phyloP scores from a whole-genome alignment of 192 early-diverging fungal genomes.

The Coemansia interrupta region DNA sequence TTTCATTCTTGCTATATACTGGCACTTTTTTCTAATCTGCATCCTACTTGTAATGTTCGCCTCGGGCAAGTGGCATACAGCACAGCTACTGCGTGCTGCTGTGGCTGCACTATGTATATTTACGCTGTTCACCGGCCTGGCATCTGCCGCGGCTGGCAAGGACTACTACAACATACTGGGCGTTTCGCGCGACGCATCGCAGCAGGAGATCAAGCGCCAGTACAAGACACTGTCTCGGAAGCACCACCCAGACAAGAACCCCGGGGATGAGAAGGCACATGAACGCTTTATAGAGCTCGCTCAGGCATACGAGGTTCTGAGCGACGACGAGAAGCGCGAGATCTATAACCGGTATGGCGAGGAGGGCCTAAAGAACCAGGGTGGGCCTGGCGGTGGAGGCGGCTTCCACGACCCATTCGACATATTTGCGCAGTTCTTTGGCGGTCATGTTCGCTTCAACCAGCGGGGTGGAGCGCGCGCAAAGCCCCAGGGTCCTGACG shows the following conservation, averaged over 20 bases:
- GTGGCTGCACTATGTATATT: conserved; percentile 15
- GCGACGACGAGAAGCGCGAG: conserved; percentile 84
- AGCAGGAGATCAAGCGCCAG: conserved; percentile 87
- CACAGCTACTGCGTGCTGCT: conserved; percentile 17
- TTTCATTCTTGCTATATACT: neutral
- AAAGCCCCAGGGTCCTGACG: conserved; percentile 82
- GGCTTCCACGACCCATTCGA: conserved; percentile 95
- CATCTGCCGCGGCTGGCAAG: conserved; percentile 29
- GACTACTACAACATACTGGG: conserved; percentile 91
- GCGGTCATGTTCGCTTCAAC: conserved; percentile 62
- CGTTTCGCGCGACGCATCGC: conserved; percentile 71
- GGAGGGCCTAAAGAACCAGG: conserved; percentile 84
- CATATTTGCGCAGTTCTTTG: conserved; percentile 92
- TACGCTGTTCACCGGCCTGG: conserved; percentile 7
- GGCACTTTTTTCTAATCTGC: neutral
- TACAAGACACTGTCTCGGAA: conserved; percentile 88
- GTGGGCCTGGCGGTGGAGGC: conserved; percentile 51
- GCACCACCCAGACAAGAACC: conserved; percentile 87
- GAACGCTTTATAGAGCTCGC: conserved; percentile 86
- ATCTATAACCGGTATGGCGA: conserved; percentile 94
- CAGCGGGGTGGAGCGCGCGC: conserved; percentile 53
- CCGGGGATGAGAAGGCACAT: conserved; percentile 77
- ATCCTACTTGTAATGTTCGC: neutral
- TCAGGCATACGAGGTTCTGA: conserved; percentile 90
- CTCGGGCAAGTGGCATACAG: neutral